Base-by-base conservation (phyloP, 1,139 yeast species). In the Zhuliangozyma blackwelliae region DNA sequence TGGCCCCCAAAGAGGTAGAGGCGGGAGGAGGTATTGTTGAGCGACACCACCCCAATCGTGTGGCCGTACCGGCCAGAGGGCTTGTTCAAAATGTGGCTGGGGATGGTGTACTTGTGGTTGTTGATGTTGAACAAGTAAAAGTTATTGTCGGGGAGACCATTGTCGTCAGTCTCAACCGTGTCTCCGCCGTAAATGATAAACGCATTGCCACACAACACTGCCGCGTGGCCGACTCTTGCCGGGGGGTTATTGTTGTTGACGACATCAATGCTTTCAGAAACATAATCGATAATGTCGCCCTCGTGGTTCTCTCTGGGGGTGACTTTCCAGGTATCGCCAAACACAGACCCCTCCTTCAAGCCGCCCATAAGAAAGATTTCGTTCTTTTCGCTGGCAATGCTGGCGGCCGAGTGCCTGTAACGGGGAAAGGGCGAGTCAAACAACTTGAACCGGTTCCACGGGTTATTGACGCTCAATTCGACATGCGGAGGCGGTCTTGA, bases 1-100 rank as follows among this genome's bases (percentile, higher is more conserved):
- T 92, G 97, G 37, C 99, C 99, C 36, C 98, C 99, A 64, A 89
- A 92, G 9, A 92, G 72, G 58, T 82, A 92, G 36, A 94, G 71
- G 47, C 82, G 75, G 5, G 94, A 82, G 36, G 86, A 83, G 46
- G 74, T 68, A 42, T 79, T 79, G 39, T 79, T 79, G 37, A 82
- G 67, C 10, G 82, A 76, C 40, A 79, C 72, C 6, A 75, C 72
- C 22, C 74, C 72, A 39, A 84, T 74, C 35, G 95, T 81, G 59
- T 92, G 97, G 16, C 98, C 98, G 57, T 92, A 92, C 46, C 99
- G 75, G 3, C 98, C 98, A 29, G 80, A 68, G 1, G 98, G 98
- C 51, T 87, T 81, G 41, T 78, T 76, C 21, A 95, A 92, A 19
- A 77, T 72, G 30, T 95, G 96, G 42, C 75, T 72, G 13, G 97